A percentile compares a stretch with the other conserved stretches of the same genome.
Evolutionary conservation across 2,329 filamentous ascomycete species (phyloP).

Genomic region (Orbilia oligospora): DNA sequence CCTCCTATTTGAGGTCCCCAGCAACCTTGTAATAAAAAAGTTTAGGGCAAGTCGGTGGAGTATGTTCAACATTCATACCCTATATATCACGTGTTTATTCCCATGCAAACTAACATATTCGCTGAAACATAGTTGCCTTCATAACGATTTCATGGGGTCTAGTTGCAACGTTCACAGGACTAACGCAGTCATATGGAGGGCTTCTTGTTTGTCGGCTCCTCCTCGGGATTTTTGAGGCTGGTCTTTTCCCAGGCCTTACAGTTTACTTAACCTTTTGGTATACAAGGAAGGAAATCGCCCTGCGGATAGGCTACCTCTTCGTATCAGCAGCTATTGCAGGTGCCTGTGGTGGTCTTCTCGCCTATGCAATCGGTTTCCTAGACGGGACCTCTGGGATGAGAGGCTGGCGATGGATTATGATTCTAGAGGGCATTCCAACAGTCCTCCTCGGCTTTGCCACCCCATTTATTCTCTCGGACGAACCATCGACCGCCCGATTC

Average conservation of each 20-base stretch:
- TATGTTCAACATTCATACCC: slow-evolving; percentile 63
- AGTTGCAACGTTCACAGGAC: slow-evolving; percentile 78
- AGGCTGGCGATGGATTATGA: slow-evolving; percentile 82
- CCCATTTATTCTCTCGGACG: slow-evolving; percentile 76
- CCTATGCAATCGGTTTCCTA: slow-evolving; percentile 81
- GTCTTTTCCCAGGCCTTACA: slow-evolving; percentile 78
- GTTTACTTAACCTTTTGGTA: slow-evolving; percentile 83
- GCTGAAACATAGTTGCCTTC: slow-evolving; percentile 71
- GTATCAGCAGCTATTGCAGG: slow-evolving; percentile 79
- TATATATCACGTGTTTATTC: neutral
- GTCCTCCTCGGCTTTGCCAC: slow-evolving; percentile 73
- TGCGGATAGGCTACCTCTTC: slow-evolving; percentile 81
- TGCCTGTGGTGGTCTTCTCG: slow-evolving; percentile 79
- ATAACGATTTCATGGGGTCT: slow-evolving; percentile 75
- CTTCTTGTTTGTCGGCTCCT: slow-evolving; percentile 79
- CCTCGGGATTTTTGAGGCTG: slow-evolving; percentile 78
- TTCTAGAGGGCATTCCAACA: slow-evolving; percentile 73
- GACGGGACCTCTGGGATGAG: slow-evolving; percentile 75
- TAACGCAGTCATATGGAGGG: slow-evolving; percentile 76
- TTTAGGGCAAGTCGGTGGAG: slow-evolving; percentile 75
- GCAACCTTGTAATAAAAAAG: slow-evolving; percentile 76
- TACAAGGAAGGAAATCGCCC: slow-evolving; percentile 78
- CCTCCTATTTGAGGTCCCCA: slow-evolving; percentile 74
- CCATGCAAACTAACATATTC: neutral
- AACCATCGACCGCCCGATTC: slow-evolving; percentile 76